Evolutionary conservation across 768 basidiomycete species (phyloP).

Genomic region (Trichaptum fuscoviolaceum): DNA sequence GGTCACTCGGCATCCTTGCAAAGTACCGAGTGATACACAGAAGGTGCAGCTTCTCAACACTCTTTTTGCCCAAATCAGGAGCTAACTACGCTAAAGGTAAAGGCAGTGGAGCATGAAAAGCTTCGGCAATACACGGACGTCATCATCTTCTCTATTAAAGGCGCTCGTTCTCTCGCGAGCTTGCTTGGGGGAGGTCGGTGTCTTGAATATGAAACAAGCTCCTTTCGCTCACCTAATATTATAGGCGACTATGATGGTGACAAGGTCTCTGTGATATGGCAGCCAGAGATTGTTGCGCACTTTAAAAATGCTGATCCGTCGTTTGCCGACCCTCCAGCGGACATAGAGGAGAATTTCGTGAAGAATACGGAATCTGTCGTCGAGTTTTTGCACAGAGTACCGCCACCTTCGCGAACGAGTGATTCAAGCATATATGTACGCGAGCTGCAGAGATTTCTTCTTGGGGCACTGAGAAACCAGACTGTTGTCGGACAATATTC

Average conservation of each 20-base stretch:
- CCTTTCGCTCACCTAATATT: not conserved
- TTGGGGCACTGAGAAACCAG: constrained; percentile 42
- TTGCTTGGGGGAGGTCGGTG: constrained; percentile 51
- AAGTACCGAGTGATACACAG: constrained; percentile 60
- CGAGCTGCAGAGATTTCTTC: constrained; percentile 43
- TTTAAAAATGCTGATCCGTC: constrained; percentile 50
- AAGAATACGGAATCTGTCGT: constrained; percentile 39
- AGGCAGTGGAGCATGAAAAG: constrained; percentile 46
- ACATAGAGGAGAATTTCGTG: constrained; percentile 36
- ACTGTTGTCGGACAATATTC: constrained; percentile 48
- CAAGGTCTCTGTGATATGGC: constrained; percentile 52
- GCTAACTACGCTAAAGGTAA: constrained; percentile 35
- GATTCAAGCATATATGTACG: constrained; percentile 18
- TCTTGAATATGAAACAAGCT: not conserved
- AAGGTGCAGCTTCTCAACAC: constrained; percentile 36
- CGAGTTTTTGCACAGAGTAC: constrained; percentile 26
- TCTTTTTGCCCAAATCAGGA: not conserved
- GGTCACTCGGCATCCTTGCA: constrained; percentile 67
- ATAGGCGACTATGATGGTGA: constrained; percentile 73
- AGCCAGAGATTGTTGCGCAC: constrained; percentile 44
- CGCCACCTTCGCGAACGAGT: not conserved
- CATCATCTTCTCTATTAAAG: constrained; percentile 51
- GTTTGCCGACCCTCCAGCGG: constrained; percentile 44
- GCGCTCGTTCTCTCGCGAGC: constrained; percentile 48
- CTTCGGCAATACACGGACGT: constrained; percentile 51